Conservation (phyloP, 2,329 filamentous ascomycete species). For the Colletotrichum tropicicola region DNA sequence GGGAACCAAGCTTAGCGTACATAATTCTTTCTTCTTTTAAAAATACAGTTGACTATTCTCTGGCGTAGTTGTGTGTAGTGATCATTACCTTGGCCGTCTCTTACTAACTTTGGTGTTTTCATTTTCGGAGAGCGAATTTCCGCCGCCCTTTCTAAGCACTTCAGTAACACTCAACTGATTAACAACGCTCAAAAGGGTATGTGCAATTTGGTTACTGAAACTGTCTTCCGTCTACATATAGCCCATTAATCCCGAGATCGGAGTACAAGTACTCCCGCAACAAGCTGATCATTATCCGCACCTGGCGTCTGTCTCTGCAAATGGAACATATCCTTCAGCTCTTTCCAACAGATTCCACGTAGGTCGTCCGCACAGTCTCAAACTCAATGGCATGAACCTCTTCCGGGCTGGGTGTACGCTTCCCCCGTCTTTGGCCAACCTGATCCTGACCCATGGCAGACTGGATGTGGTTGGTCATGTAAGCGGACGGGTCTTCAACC, state of each 20-base stretch:
- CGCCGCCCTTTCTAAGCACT: too few species aligned
- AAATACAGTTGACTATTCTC: too few species aligned
- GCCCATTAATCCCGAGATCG: background rate
- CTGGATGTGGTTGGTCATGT: constrained; percentile 32
- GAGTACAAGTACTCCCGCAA: background rate
- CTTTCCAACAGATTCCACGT: background rate
- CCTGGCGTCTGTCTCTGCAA: background rate
- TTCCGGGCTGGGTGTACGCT: background rate
- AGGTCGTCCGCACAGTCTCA: background rate
- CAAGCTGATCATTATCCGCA: background rate
- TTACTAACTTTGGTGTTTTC: background rate
- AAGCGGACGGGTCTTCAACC: constrained; percentile 24
- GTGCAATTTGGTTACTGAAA: background rate
- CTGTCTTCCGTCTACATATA: background rate
- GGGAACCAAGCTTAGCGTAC: background rate
- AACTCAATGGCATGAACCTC: constrained; percentile 15
- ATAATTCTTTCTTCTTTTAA: background rate
- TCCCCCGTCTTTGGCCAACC: background rate
- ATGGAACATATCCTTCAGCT: background rate
- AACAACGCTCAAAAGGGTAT: too few species aligned
- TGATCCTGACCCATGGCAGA: constrained; percentile 24
- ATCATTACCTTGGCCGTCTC: background rate
- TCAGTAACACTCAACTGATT: too few species aligned
- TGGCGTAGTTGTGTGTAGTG: too few species aligned
- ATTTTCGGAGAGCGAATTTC: too few species aligned